Conservation (phyloP, 2,329 filamentous ascomycete species). For the Ascosphaera acerosa region DNA sequence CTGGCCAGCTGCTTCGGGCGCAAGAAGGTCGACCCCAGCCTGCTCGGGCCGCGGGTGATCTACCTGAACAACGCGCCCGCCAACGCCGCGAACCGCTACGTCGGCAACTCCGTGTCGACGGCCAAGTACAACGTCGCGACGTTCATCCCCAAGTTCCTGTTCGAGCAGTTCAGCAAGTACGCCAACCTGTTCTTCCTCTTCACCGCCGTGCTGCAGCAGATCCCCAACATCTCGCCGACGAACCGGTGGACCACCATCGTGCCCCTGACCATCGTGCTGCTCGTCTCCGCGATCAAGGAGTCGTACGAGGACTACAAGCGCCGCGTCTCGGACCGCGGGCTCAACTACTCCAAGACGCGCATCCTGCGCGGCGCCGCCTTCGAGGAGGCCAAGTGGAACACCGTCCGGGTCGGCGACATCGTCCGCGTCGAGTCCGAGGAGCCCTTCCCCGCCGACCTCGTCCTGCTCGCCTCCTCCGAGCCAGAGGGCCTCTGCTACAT, state of each 20-base stretch:
- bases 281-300: constrained; percentile 92
- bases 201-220: constrained; percentile 81
- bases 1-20: constrained; percentile 70
- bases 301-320: constrained; percentile 80
- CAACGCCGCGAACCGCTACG: constrained; percentile 69
- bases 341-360: constrained; percentile 70
- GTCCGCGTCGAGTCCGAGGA: constrained; percentile 83
- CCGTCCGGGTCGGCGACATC: constrained; percentile 78
- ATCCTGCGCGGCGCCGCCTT: constrained; percentile 68
- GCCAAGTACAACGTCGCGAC: constrained; percentile 90
- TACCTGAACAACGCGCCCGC: constrained; percentile 90
- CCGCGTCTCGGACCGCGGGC: constrained; percentile 57
- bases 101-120: constrained; percentile 92
- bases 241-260: constrained; percentile 92
- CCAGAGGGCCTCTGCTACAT: constrained; percentile 97
- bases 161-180: constrained; percentile 97
- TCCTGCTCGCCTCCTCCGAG: constrained; percentile 80
- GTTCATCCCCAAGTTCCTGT: constrained; percentile 88
- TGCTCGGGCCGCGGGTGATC: constrained; percentile 74
- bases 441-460: constrained; percentile 80
- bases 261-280: constrained; percentile 65
- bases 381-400: constrained; percentile 74
- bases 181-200: constrained; percentile 99
- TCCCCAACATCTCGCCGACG: constrained; percentile 80
- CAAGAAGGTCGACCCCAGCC: constrained; percentile 66